Evolutionary conservation across 192 early-diverging fungal species (phyloP), one percentile per base, ranked within the genome.

Genomic region (Coemansia sp.): DNA sequence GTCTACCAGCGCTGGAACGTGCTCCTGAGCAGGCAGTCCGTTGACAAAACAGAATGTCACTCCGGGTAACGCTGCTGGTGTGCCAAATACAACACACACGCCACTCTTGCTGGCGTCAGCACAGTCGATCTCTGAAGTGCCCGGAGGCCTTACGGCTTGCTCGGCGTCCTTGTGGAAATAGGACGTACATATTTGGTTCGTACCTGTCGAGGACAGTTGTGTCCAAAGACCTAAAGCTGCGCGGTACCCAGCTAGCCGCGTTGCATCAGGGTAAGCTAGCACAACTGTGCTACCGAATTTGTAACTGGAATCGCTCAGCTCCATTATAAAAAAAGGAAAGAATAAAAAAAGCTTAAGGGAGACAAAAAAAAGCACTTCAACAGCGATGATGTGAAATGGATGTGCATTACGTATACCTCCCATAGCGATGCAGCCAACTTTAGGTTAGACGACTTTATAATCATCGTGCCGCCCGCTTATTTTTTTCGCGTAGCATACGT

Each of bases 261-360:
- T 83, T 41, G 68, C 52, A 61, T 83, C 80, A 2, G 80, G 76
- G 46, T 77, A 83, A 33, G 80, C 80, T 15, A 83, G 66, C 27
- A 83, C 70, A 9, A 70, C 80, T 0, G 76, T 78, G 24, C 27
- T 65, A 11, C 72, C 71, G 46, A 83, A 68, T 51, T 57, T 70
- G 54, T 75, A 75, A 12, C 67, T 51, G 4, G 80, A 41, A 49
- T 73, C 66, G 38, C 47, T 42, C 12, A 82, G 68, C 60, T 77
- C 46, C 74, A 82, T 82, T 66, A 27, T 66, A 27, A 11, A 15
- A 22, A 38, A 5, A 34, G 22, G 31, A 36, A 52, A 43, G 31
- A 20, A 51, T 11, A 27, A n/a, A 74, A n/a, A 34, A 36, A 33
- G 15, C 31, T 33, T 29, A 57, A 10, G 15, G 4, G 27, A 33